These are phyloP conservation scores for Blastocystis sp. DNA, from an alignment of 352 stramenopile species.

Conservation along the genomic window DNA sequence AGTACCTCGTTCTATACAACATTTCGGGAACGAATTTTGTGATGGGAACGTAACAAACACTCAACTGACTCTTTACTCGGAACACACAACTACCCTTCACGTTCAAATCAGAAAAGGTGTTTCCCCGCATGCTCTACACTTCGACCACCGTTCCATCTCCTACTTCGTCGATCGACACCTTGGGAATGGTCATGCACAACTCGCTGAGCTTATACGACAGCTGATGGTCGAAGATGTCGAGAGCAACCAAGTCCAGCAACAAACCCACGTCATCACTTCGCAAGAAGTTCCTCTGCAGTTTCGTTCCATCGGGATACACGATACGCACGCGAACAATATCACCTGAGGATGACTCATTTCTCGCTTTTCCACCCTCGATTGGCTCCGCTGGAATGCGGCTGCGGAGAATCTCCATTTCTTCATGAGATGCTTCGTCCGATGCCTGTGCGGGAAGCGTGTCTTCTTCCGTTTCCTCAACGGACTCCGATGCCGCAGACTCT, in stretches of 20 bases:
- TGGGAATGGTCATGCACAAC: conserved; percentile 23
- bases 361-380: not conserved
- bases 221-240: conserved; percentile 34
- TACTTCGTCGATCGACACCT: not conserved
- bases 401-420: conserved; percentile 30
- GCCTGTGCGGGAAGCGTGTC: not conserved
- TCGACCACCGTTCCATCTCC: not conserved
- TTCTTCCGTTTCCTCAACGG: not conserved
- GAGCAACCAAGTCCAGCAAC: conserved; percentile 8
- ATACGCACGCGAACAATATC: conserved; percentile 8
- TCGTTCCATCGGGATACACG: conserved; percentile 44
- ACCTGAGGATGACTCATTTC: not conserved
- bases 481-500: not conserved
- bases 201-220: not conserved
- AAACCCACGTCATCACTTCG: not conserved
- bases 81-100: conserved; percentile 46
- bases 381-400: not conserved
- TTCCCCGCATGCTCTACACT: not conserved
- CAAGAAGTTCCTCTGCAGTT: conserved; percentile 45
- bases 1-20: no score
- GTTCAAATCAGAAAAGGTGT: conserved; percentile 2
- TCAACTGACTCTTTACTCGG: not conserved
- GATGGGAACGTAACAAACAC: not conserved
- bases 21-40: no score
- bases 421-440: not conserved